Percentiles rank a stretch among this genome's conserved stretches.
Conservation (phyloP, 2,329 filamentous ascomycete genomes). For the Teratosphaeria pseudoeucalypti region DNA sequence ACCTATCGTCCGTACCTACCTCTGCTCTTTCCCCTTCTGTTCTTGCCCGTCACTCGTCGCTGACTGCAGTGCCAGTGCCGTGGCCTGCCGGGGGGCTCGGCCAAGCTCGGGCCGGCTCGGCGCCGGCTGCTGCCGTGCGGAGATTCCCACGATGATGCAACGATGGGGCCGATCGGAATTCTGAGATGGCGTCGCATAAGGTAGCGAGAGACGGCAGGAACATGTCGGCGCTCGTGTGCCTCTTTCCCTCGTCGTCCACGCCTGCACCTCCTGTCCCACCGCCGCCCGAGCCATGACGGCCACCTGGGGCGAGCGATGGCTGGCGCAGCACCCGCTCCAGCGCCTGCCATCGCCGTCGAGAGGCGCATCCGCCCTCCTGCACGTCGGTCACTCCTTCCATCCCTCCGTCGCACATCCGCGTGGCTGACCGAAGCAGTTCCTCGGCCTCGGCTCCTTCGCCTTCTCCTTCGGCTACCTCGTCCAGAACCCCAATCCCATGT, state of each 20-base stretch:
- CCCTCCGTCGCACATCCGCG: conserved; percentile 5
- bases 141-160: background rate
- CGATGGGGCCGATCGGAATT: too few species aligned
- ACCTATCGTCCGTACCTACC: background rate
- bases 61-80: background rate
- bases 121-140: background rate
- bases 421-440: conserved; percentile 8
- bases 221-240: background rate
- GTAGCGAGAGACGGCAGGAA: background rate
- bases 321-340: conserved; percentile 51
- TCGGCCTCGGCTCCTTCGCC: conserved; percentile 36
- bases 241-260: background rate
- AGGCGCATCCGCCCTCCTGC: conserved; percentile 51
- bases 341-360: conserved; percentile 55
- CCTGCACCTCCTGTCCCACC: too few species aligned
- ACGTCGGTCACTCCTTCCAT: conserved; percentile 29
- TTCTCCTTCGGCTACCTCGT: conserved; percentile 34
- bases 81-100: background rate
- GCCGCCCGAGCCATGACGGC: conserved; percentile 9
- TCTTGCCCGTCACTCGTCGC: background rate
- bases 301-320: conserved; percentile 16
- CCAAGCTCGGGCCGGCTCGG: background rate
- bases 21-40: background rate
- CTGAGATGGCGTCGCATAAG: too few species aligned
- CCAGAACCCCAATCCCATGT: conserved; percentile 27